These are phyloP conservation scores for Erythrobasidium hasegawianum DNA, from an alignment of 1,284 basidiomycete genomes.

Conservation along the genomic window DNA sequence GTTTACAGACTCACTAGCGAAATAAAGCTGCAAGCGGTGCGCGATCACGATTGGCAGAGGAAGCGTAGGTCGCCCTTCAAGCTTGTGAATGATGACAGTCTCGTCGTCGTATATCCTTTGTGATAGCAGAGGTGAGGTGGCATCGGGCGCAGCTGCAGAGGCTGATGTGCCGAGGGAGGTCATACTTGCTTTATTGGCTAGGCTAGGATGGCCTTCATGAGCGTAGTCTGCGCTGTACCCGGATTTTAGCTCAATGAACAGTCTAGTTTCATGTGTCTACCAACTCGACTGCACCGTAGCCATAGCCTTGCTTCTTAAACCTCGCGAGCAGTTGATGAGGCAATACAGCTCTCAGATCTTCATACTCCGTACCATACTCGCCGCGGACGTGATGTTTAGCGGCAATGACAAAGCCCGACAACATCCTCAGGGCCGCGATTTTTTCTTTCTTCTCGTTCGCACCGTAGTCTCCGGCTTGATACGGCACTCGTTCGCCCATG, in stretches of 20 bases:
- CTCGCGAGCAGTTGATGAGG: conserved; percentile 28
- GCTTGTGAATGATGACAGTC: conserved; percentile 40
- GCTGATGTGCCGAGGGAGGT: conserved; percentile 15
- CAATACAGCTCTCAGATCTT: conserved; percentile 37
- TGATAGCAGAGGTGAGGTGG: conserved; percentile 11
- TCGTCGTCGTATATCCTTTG: conserved; percentile 17
- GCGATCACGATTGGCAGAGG: conserved; percentile 45
- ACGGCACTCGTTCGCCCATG: conserved; percentile 13
- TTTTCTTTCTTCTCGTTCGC: conserved; percentile 40
- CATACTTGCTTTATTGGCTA: conserved; percentile 13
- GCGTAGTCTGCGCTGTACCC: not conserved
- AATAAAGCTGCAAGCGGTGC: conserved; percentile 44
- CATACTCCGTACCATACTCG: conserved; percentile 46
- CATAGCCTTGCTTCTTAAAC: conserved; percentile 19
- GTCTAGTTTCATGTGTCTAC: no score
- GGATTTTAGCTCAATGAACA: no score
- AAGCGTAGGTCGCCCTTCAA: conserved; percentile 41
- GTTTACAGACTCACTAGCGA: conserved; percentile 39
- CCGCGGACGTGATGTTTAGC: conserved; percentile 45
- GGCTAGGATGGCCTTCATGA: not conserved
- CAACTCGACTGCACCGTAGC: conserved; percentile 19
- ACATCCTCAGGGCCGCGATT: conserved; percentile 38
- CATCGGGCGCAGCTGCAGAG: conserved; percentile 4
- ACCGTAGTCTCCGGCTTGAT: conserved; percentile 16
- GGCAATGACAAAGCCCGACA: conserved; percentile 34